Evolutionary conservation across 768 basidiomycete species (phyloP).

Genomic region (Coprinopsis strossmayeri): DNA sequence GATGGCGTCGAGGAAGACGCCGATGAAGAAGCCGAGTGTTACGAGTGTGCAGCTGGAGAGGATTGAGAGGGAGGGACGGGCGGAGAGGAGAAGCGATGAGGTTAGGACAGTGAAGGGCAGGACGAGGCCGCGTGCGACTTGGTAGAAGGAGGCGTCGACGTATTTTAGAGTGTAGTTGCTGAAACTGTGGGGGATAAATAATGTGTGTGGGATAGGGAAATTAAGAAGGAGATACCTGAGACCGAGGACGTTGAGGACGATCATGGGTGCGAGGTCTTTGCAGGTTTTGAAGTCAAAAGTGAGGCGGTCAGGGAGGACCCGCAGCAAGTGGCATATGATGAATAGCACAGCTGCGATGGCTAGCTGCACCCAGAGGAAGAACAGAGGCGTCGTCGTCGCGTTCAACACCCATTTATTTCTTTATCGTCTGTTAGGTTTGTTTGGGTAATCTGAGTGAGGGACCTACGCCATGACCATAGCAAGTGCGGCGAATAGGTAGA

Average conservation of each 20-base stretch:
- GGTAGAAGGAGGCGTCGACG: slow-evolving; percentile 93
- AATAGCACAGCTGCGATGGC: slow-evolving; percentile 76
- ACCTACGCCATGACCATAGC: slow-evolving; percentile 87
- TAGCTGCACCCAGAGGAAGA: slow-evolving; percentile 82
- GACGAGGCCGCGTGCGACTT: slow-evolving; percentile 90
- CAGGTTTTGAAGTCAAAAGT: slow-evolving; percentile 57
- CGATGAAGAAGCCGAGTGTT: slow-evolving; percentile 88
- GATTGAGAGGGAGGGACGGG: slow-evolving; percentile 71
- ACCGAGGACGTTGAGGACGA: slow-evolving; percentile 73
- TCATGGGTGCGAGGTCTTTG: slow-evolving; percentile 71
- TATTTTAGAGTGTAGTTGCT: slow-evolving; percentile 91
- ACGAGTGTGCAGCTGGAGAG: slow-evolving; percentile 74
- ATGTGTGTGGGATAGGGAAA: not conserved
- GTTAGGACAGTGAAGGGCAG: slow-evolving; percentile 90
- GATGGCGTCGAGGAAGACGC: slow-evolving; percentile 74
- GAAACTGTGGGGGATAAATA: slow-evolving; percentile 40
- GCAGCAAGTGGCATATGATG: slow-evolving; percentile 50
- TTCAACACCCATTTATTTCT: slow-evolving; percentile 93
- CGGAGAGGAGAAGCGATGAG: slow-evolving; percentile 71
- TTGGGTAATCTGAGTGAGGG: not conserved
- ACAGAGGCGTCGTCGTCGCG: slow-evolving; percentile 65
- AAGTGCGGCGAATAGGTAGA: slow-evolving; percentile 86
- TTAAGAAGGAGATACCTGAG: slow-evolving; percentile 71
- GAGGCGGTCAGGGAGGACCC: slow-evolving; percentile 62
- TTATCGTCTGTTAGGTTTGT: slow-evolving; percentile 23